Conservation (phyloP, 108 stramenopile species). For the Schizochytrium sp. region DNA sequence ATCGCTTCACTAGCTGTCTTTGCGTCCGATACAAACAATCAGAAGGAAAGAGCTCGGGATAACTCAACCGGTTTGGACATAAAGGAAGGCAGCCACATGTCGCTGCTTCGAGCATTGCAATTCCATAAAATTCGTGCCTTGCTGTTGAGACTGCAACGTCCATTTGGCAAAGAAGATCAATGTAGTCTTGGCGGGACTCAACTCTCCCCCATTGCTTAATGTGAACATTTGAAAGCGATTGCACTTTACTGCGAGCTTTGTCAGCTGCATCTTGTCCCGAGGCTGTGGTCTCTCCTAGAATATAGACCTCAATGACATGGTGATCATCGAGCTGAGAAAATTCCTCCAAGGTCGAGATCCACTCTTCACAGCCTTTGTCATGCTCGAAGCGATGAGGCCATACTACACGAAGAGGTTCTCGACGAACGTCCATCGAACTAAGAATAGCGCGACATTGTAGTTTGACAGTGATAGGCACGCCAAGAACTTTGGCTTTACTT, state of each 20-base stretch:
- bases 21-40: neutral
- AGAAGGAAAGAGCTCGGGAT: slow-evolving; percentile 45
- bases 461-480: slow-evolving; percentile 10
- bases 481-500: neutral
- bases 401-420: slow-evolving; percentile 20
- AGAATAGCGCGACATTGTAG: neutral
- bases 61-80: slow-evolving; percentile 33
- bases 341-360: neutral
- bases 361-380: slow-evolving; percentile 33
- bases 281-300: neutral
- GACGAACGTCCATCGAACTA: neutral
- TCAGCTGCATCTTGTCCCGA: neutral
- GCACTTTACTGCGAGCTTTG: neutral
- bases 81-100: slow-evolving; percentile 33
- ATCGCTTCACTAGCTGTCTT: neutral
- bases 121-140: slow-evolving; percentile 20
- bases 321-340: neutral
- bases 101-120: slow-evolving; percentile 54
- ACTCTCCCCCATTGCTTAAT: neutral
- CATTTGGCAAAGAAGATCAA: neutral
- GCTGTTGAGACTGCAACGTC: slow-evolving; percentile 43
- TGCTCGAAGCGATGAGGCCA: slow-evolving; percentile 32
- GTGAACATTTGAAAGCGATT: neutral
- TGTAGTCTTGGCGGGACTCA: neutral
- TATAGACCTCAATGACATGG: neutral